phyloP scores from a whole-genome alignment of 2,329 filamentous ascomycete genomes.

The Trichophyton mentagrophytes region DNA sequence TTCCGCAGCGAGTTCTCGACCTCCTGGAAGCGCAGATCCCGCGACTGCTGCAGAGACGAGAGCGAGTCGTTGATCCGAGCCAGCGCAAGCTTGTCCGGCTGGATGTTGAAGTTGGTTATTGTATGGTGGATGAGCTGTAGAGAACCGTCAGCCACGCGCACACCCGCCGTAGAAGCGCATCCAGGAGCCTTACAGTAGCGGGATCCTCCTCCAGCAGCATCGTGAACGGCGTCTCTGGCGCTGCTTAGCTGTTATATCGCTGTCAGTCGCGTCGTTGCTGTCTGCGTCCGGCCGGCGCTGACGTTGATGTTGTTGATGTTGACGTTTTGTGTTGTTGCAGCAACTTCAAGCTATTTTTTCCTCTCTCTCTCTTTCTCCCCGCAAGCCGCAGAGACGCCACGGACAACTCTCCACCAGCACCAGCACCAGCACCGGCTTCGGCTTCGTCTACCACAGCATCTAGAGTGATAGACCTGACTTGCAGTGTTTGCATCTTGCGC shows the following conservation, averaged over 20 bases:
- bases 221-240: conserved; percentile 27
- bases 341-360: neutral
- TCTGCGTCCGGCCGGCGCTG: too few species aligned
- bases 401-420: neutral
- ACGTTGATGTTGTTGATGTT: neutral
- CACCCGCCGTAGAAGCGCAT: conserved; percentile 1
- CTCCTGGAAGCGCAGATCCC: conserved; percentile 62
- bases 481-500: neutral
- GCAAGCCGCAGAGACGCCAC: neutral
- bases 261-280: neutral
- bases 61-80: conserved; percentile 74
- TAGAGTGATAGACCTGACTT: neutral
- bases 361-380: neutral
- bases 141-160: neutral
- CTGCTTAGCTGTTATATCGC: neutral
- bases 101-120: conserved; percentile 87
- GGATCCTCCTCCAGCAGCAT: conserved; percentile 96
- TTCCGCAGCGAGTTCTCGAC: conserved; percentile 55
- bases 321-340: neutral
- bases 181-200: conserved; percentile 50
- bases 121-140: conserved; percentile 77
- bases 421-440: neutral
- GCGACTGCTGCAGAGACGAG: conserved; percentile 68
- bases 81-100: conserved; percentile 72
- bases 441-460: too few species aligned